Evolutionary conservation across 2,329 filamentous ascomycete genomes (phyloP).

Genomic region (Alternaria atra): DNA sequence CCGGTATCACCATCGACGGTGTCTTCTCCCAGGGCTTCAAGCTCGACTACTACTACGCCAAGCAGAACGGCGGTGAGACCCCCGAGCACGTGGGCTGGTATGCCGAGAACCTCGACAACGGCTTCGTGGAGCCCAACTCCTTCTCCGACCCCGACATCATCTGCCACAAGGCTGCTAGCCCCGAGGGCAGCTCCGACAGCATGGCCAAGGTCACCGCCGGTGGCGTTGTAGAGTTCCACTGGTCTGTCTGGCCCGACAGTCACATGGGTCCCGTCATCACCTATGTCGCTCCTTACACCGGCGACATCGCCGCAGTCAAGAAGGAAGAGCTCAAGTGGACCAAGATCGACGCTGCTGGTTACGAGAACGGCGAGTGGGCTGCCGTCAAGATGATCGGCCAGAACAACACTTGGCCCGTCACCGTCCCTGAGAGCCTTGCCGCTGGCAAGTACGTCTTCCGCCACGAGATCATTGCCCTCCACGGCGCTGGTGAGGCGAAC

Average conservation of each 20-base stretch:
- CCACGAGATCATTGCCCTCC: constrained; percentile 64
- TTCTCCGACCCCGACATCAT: constrained; percentile 58
- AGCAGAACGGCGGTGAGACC: constrained; percentile 34
- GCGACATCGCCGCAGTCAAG: constrained; percentile 43
- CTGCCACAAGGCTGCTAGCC: constrained; percentile 67
- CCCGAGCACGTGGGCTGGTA: constrained; percentile 57
- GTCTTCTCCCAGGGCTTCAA: constrained; percentile 56
- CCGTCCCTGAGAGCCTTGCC: constrained; percentile 55
- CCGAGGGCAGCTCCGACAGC: constrained; percentile 51
- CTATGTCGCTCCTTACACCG: constrained; percentile 49
- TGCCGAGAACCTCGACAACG: constrained; percentile 50
- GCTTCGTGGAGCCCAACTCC: constrained; percentile 43
- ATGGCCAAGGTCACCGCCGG: constrained; percentile 68
- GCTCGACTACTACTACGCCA: constrained; percentile 53
- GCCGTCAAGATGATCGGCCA: constrained; percentile 53
- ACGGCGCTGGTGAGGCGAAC: constrained; percentile 54
- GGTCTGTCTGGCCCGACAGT: constrained; percentile 56
- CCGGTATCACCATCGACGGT: constrained; percentile 58
- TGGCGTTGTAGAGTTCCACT: constrained; percentile 61
- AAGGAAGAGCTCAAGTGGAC: constrained; percentile 49
- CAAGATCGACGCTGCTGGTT: constrained; percentile 50
- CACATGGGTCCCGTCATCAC: constrained; percentile 53
- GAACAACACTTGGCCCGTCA: constrained; percentile 60
- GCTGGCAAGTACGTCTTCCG: constrained; percentile 65
- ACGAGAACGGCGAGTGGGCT: constrained; percentile 47